These are phyloP conservation scores for Usnea hakonensis DNA, from an alignment of 495 filamentous ascomycete species.

Conservation along the genomic window DNA sequence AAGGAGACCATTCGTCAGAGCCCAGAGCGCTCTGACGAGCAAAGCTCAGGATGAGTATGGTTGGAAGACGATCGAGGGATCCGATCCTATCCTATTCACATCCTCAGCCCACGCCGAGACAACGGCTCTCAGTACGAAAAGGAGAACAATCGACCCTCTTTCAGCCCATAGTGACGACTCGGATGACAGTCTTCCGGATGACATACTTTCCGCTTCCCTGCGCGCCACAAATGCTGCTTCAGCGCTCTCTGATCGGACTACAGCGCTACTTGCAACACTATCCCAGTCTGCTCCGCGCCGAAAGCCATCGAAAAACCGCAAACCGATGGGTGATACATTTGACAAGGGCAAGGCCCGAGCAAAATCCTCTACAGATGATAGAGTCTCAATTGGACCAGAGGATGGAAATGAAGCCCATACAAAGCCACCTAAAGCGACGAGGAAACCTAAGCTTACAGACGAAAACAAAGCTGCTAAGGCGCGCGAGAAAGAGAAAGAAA, in stretches of 20 bases:
- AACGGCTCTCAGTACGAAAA: constrained; percentile 12
- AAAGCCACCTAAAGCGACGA: constrained; percentile 22
- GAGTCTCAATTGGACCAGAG: background rate
- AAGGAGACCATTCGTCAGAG: background rate
- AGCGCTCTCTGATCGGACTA: constrained; percentile 29
- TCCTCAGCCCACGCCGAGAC: constrained; percentile 36
- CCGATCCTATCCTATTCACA: constrained; percentile 48
- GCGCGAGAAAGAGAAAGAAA: constrained; percentile 29
- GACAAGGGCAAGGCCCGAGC: constrained; percentile 4
- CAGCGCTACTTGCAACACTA: constrained; percentile 34
- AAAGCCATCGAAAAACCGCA: constrained; percentile 10
- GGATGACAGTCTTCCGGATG: constrained; percentile 28
- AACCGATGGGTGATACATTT: constrained; percentile 6
- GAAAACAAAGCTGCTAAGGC: constrained; percentile 44
- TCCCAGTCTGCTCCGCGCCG: constrained; percentile 6
- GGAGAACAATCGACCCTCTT: constrained; percentile 7
- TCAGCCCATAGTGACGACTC: constrained; percentile 32
- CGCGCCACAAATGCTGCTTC: background rate
- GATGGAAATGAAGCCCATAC: background rate
- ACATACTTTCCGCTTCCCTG: constrained; percentile 14
- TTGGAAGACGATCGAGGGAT: constrained; percentile 27
- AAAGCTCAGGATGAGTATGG: background rate
- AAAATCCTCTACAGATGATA: background rate
- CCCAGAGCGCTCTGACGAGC: background rate
- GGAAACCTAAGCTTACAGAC: constrained; percentile 30